A percentile compares a stretch with the other conserved stretches of the same genome.
Conservation (phyloP, 2,329 filamentous ascomycete species). For the Pseudogymnoascus pannorum region DNA sequence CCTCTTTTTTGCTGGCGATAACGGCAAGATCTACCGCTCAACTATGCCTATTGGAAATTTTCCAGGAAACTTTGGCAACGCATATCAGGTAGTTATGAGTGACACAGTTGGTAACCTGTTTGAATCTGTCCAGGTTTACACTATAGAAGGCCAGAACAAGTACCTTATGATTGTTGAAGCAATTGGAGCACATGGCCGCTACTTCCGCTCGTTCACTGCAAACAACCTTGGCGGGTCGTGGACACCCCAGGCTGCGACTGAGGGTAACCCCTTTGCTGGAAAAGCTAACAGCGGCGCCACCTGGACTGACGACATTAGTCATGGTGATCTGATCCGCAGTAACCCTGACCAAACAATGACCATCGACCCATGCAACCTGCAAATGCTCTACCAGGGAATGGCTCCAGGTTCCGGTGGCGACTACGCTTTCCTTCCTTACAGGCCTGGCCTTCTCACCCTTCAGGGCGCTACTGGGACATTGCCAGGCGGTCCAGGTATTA, state of each 20-base stretch:
- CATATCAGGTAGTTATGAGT: slow-evolving; percentile 43
- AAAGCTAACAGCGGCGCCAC: slow-evolving; percentile 56
- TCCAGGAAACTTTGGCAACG: slow-evolving; percentile 50
- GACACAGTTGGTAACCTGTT: slow-evolving; percentile 52
- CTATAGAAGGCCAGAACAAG: slow-evolving; percentile 41
- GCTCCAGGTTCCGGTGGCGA: slow-evolving; percentile 30
- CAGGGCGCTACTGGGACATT: neutral
- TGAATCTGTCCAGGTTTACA: slow-evolving; percentile 62
- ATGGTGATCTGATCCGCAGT: slow-evolving; percentile 53
- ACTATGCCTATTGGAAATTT: slow-evolving; percentile 57
- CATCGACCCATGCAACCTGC: slow-evolving; percentile 56
- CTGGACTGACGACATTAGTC: slow-evolving; percentile 62
- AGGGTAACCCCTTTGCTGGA: slow-evolving; percentile 53
- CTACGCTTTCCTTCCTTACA: slow-evolving; percentile 47
- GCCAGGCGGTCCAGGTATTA: neutral
- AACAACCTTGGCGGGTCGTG: slow-evolving; percentile 48
- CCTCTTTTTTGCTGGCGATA: slow-evolving; percentile 60
- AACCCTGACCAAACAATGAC: slow-evolving; percentile 55
- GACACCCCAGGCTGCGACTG: slow-evolving; percentile 49
- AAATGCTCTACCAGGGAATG: slow-evolving; percentile 56
- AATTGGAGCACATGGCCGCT: slow-evolving; percentile 49
- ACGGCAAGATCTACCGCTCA: slow-evolving; percentile 57
- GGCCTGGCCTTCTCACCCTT: slow-evolving; percentile 48
- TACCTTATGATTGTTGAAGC: slow-evolving; percentile 65
- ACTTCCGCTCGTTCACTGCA: slow-evolving; percentile 61